Evolutionary conservation across 176 grass and related monocot species (phyloP), one percentile per base, ranked within the genome.

Genomic region (Carex parvula): DNA sequence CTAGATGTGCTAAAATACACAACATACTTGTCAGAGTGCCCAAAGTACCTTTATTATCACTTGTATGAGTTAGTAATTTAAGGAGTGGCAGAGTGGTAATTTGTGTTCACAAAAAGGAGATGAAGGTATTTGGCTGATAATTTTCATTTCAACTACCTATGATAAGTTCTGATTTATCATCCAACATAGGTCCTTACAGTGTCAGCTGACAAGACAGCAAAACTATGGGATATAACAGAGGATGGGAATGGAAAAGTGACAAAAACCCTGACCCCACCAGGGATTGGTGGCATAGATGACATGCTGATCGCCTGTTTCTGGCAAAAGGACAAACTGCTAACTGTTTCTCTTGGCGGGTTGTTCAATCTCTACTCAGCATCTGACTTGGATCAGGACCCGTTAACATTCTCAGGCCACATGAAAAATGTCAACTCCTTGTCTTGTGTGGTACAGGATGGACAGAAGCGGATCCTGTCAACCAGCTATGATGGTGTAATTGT

Each of bases 301-400:
- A 98, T 98, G 96, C 91, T 98, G 62, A 91, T 98, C 39, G 91
- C 93, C 87, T 95, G 96, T 79, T 89, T 95, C 46, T 98, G 96
- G 96, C 96, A 90, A 84, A 98, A 98, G 70, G 92, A 95, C 70
- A 76, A 95, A 90, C 89, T 98, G 33, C 86, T 98, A 35, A 93
- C 91, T 48, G 89, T 93, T 61, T 95, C 96, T 85, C 96, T 98
- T 86, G 96, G 96, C 85, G 96, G 96, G 18, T 89, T 85, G 71
- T 92, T 98, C 85, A 92, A 93, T 65, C 79, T 98, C 39, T 98
- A 90, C 79, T 95, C 89, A 8, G 89, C 91, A 77, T 84, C 69
- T 74, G 84, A 93, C 84, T 86, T 83, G 61, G 89, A 93, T 41
- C 89, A 95, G 83, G 83, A 84, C 29, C 91, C 96, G 55, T 70